Base-by-base conservation (phyloP, 106 monocot species). In the Alisma plantagoaquatica region DNA sequence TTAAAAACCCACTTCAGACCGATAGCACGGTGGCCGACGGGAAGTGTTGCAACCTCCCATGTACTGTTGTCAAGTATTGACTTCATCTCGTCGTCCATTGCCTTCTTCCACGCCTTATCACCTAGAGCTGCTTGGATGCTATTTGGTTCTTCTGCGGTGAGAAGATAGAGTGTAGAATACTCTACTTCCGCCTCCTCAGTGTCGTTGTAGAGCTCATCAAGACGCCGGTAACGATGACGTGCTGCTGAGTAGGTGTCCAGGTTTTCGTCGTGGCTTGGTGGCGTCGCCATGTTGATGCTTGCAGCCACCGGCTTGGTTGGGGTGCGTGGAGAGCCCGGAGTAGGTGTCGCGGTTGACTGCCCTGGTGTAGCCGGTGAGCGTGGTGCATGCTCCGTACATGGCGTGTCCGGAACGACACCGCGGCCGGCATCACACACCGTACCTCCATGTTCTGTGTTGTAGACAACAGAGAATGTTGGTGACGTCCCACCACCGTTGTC, bases 1-100 rank as follows among this genome's bases (percentile, higher is more conserved):
- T 29, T 52, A 26, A 14, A 52, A 9, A 52, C 51, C 28, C 51
- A 52, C 18, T 52, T 52, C n/a, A 33, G 24, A 2, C 33, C 18
- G 31, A 56, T 54, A 12, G 3, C 27, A 23, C 19, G 26, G 16
- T 17, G 12, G 4, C 54, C 14, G 10, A n/a, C n/a, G n/a, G n/a
- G n/a, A n/a, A n/a, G n/a, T n/a, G n/a, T n/a, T n/a, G n/a, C n/a
- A n/a, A n/a, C n/a, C n/a, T n/a, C n/a, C n/a, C n/a, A n/a, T n/a
- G n/a, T n/a, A n/a, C n/a, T n/a, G n/a, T n/a, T n/a, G n/a, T n/a
- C n/a, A n/a, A n/a, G n/a, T n/a, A n/a, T n/a, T n/a, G n/a, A n/a
- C n/a, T n/a, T n/a, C n/a, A n/a, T n/a, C n/a, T n/a, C n/a, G n/a
- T n/a, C n/a, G n/a, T n/a, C n/a, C n/a, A n/a, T n/a, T n/a, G n/a